Percentiles rank a stretch among this genome's conserved stretches.
phyloP scores from a whole-genome alignment of 148 eudicot species.

The Pouteria glomerata region DNA sequence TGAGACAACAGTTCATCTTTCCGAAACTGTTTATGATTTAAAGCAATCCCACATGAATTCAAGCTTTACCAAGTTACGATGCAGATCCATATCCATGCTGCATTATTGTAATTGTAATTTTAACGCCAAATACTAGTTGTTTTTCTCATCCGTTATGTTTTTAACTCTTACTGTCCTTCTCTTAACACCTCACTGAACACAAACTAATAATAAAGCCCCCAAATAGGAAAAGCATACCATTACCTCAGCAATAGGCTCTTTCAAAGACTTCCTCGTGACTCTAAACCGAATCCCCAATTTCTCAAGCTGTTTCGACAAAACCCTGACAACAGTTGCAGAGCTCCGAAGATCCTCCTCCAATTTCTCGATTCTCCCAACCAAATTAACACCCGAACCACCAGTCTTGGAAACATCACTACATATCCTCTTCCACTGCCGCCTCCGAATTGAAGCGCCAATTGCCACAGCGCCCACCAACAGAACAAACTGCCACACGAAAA shows the following conservation, averaged over 20 bases:
- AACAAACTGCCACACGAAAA: conserved; percentile 42
- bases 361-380: conserved; percentile 77
- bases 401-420: conserved; percentile 31
- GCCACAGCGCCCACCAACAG: conserved; percentile 58
- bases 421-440: conserved; percentile 78
- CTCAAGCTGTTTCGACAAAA: conserved; percentile 84
- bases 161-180: neutral
- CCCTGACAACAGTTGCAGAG: conserved; percentile 45
- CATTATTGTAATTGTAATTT: no score
- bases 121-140: neutral
- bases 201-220: neutral
- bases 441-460: conserved; percentile 59
- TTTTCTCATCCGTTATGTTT: neutral
- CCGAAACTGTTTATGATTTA: no score
- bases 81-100: no score
- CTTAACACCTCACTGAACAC: neutral
- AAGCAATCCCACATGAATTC: no score
- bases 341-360: conserved; percentile 75
- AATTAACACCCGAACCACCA: conserved; percentile 43
- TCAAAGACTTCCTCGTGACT: conserved; percentile 63
- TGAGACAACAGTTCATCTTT: no score
- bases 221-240: neutral
- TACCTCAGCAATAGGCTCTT: conserved; percentile 93
- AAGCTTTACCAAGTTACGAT: no score
- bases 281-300: conserved; percentile 90